phyloP scores from a whole-genome alignment of 2,329 filamentous ascomycete genomes.

The Sclerotinia sclerotiorum region DNA sequence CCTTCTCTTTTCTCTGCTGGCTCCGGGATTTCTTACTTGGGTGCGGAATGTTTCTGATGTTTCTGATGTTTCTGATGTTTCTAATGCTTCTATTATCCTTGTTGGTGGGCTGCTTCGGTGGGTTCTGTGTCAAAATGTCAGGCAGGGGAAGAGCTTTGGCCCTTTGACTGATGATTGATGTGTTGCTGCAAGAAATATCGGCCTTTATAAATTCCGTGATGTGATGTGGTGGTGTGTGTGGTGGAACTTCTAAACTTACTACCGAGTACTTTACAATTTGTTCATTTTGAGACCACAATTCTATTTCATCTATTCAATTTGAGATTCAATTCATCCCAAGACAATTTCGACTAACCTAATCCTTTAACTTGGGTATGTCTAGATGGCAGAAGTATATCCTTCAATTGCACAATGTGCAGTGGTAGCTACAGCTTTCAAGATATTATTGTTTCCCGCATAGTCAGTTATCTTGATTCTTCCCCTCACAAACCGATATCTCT shows the following conservation, averaged over 20 bases:
- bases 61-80: not conserved
- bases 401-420: constrained; percentile 86
- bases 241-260: not conserved
- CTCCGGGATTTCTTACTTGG: not conserved
- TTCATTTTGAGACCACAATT: constrained; percentile 9
- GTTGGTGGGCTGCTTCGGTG: constrained; percentile 1
- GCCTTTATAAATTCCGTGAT: constrained; percentile 20
- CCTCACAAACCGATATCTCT: not conserved
- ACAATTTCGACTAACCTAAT: too few relatives aligned
- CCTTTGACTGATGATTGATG: not conserved
- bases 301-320: not conserved
- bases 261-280: not conserved
- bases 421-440: constrained; percentile 83
- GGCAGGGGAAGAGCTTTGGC: constrained; percentile 11
- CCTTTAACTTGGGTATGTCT: constrained; percentile 32
- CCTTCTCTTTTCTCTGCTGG: not conserved
- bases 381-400: constrained; percentile 80
- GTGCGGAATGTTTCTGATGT: too few relatives aligned
- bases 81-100: constrained; percentile 8
- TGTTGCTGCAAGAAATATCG: not conserved
- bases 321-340: not conserved
- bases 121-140: not conserved
- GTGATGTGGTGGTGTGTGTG: too few relatives aligned
- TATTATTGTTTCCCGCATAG: constrained; percentile 93
- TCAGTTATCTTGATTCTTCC: constrained; percentile 50